Percentiles rank a stretch among this genome's conserved stretches.
These are phyloP conservation scores for Collybia sp. DNA, from an alignment of 768 basidiomycete genomes.

Conservation along the genomic window DNA sequence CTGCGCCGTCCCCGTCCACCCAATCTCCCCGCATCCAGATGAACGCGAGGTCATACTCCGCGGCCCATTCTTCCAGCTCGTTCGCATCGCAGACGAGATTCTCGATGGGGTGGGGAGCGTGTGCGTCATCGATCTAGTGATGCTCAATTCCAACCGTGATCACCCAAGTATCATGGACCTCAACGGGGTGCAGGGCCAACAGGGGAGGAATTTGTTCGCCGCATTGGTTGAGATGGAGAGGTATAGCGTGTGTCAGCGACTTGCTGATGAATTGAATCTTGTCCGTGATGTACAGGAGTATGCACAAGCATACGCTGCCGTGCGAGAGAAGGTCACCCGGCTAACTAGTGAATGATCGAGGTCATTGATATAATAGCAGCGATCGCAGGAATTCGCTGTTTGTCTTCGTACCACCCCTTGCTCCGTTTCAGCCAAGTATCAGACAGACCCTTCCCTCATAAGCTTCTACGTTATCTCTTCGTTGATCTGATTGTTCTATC, in stretches of 20 bases:
- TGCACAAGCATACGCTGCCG: slow-evolving; percentile 3
- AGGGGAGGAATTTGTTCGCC: slow-evolving; percentile 11
- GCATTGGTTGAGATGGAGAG: slow-evolving; percentile 10
- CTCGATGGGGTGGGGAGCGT: slow-evolving; percentile 6
- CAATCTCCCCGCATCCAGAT: slow-evolving; percentile 6
- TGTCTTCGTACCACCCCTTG: no score
- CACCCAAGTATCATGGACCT: slow-evolving; percentile 12
- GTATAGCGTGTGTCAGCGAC: slow-evolving; percentile 5
- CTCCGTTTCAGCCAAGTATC: no score
- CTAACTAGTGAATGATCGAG: no score
- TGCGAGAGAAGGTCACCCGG: not conserved
- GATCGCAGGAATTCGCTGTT: no score
- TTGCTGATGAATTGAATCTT: slow-evolving; percentile 5
- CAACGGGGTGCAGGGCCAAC: slow-evolving; percentile 4
- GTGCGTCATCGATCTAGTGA: slow-evolving; percentile 11
- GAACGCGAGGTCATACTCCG: slow-evolving; percentile 11
- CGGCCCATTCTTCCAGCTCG: slow-evolving; percentile 11
- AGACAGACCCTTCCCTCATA: no score
- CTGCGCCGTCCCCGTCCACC: slow-evolving; percentile 9
- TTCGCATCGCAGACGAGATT: slow-evolving; percentile 8
- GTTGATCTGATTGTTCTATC: no score
- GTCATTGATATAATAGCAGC: no score
- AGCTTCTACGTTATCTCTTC: no score
- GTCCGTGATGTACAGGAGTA: slow-evolving; percentile 3
- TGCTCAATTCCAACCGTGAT: slow-evolving; percentile 11